These are phyloP conservation scores for Apophysomyces sp. DNA, from an alignment of 371 early-diverging fungal genomes.

Conservation along the genomic window DNA sequence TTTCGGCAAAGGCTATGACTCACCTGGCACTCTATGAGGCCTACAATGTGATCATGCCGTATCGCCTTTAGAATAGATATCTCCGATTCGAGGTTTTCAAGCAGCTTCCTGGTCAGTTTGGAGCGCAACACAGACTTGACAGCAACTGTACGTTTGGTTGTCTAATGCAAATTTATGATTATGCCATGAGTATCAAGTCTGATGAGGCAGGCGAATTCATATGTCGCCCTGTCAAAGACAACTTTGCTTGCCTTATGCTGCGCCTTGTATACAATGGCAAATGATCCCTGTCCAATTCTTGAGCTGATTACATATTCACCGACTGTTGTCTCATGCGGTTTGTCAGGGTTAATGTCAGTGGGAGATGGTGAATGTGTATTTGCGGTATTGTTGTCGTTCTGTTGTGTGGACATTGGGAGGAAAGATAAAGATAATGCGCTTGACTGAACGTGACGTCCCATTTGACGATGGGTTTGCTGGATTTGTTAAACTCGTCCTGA, in stretches of 20 bases:
- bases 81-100: constrained; percentile 91
- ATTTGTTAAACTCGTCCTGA: too few relatives aligned
- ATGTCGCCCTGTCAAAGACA: not conserved
- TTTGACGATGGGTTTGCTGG: too few relatives aligned
- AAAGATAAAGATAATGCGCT: too few relatives aligned
- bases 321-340: constrained; percentile 29
- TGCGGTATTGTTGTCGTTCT: not conserved
- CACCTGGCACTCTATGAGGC: constrained; percentile 79
- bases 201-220: not conserved
- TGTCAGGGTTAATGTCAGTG: not conserved
- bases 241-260: constrained; percentile 56
- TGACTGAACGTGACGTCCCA: too few relatives aligned
- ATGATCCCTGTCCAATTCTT: constrained; percentile 92
- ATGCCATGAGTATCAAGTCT: not conserved
- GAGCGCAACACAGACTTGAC: constrained; percentile 85
- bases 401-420: not conserved
- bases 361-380: not conserved
- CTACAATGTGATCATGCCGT: constrained; percentile 85
- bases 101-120: constrained; percentile 85
- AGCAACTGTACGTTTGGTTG: constrained; percentile 70
- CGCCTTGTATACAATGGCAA: constrained; percentile 93
- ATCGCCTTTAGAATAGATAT: constrained; percentile 87
- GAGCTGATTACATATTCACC: constrained; percentile 66
- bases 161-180: constrained; percentile 26
- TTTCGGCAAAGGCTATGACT: not conserved